phyloP scores from a whole-genome alignment of 2,329 filamentous ascomycete genomes.

The Trematosphaeria pertusa region DNA sequence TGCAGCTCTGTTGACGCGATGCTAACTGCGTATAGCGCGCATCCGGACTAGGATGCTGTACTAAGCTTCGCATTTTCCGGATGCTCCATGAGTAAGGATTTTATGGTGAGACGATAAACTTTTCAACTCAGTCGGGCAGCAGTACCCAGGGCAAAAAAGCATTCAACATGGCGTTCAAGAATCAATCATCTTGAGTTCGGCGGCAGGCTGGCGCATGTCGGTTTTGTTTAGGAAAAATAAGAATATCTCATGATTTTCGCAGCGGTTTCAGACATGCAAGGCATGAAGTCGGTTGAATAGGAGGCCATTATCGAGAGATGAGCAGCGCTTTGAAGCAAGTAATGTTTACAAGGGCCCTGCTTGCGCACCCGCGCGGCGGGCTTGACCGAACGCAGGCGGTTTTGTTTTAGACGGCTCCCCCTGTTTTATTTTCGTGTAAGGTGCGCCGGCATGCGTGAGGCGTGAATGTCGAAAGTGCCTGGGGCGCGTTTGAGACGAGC shows the following conservation, averaged over 20 bases:
- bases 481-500: constrained; percentile 12
- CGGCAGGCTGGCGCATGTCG: constrained; percentile 13
- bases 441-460: constrained; percentile 5
- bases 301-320: constrained; percentile 15
- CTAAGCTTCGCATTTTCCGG: constrained; percentile 27
- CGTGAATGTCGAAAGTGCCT: constrained; percentile 16
- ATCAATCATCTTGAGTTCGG: not conserved
- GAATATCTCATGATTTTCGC: constrained; percentile 9
- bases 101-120: constrained; percentile 8
- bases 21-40: constrained; percentile 32
- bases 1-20: not conserved
- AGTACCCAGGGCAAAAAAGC: constrained; percentile 25
- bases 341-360: constrained; percentile 15
- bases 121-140: constrained; percentile 12
- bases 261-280: constrained; percentile 15
- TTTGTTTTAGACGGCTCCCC: constrained; percentile 7
- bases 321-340: constrained; percentile 16
- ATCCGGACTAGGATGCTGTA: constrained; percentile 59
- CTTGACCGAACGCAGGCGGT: constrained; percentile 1
- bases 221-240: constrained; percentile 3
- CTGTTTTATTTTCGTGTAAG: not conserved
- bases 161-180: constrained; percentile 44
- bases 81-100: not conserved
- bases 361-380: constrained; percentile 3
- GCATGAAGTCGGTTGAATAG: constrained; percentile 13